phyloP scores from a whole-genome alignment of 805 yeast genomes.

The Pichia manshurica region DNA sequence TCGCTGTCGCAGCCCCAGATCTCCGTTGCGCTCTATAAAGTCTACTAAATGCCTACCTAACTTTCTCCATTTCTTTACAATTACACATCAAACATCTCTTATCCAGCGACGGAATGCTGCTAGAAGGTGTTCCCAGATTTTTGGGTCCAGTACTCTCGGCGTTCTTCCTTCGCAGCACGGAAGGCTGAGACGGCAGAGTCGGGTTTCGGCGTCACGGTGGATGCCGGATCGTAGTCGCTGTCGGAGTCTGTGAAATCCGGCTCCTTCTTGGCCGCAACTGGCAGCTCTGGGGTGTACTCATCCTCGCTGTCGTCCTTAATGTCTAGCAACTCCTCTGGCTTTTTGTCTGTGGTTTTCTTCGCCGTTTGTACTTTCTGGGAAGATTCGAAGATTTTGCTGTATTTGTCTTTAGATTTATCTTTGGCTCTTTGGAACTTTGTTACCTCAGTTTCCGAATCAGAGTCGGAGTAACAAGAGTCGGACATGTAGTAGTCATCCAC shows the following conservation, averaged over 20 bases:
- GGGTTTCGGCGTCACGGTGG: background rate
- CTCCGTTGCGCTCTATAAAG: no score
- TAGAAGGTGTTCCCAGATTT: slow-evolving; percentile 54
- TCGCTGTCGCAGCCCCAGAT: no score
- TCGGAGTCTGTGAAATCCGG: slow-evolving; percentile 44
- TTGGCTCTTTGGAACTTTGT: slow-evolving; percentile 2
- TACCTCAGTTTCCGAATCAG: slow-evolving; percentile 18
- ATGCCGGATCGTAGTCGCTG: slow-evolving; percentile 3
- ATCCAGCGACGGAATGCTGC: no score
- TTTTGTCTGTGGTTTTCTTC: slow-evolving; percentile 8
- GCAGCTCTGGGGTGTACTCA: background rate
- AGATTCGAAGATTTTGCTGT: slow-evolving; percentile 17
- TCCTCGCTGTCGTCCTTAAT: slow-evolving; percentile 15
- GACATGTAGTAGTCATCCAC: slow-evolving; percentile 34
- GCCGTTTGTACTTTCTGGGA: slow-evolving; percentile 8
- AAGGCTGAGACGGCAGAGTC: slow-evolving; percentile 44
- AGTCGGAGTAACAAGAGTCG: slow-evolving; percentile 34
- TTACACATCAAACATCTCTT: no score
- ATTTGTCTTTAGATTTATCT: slow-evolving; percentile 11
- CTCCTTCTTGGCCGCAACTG: slow-evolving; percentile 63
- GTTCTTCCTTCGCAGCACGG: slow-evolving; percentile 66
- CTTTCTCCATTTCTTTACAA: no score
- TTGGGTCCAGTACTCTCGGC: slow-evolving; percentile 51
- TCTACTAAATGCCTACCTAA: no score
- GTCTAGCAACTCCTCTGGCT: slow-evolving; percentile 25